Base-by-base conservation (phyloP, 2,329 filamentous ascomycete genomes). In the Lecanicillium sp. region DNA sequence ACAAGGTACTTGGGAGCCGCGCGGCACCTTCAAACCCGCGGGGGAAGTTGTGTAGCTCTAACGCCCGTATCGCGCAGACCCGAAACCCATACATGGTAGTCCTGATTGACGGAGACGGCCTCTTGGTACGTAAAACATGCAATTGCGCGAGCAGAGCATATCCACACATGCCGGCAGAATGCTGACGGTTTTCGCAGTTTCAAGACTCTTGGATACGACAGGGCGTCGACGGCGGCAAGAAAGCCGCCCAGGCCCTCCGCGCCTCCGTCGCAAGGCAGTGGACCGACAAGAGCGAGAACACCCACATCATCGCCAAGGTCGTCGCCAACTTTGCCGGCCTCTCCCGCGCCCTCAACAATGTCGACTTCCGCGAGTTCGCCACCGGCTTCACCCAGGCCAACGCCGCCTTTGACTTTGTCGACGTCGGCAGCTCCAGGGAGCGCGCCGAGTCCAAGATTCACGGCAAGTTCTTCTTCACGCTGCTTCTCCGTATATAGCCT, bases 61-160 rank as follows among this genome's bases (percentile, higher is more conserved):
- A 49, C 47, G 33, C 4, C 44, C 51, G 38, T 35, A 40, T 44
- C n/a, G 44, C 52, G 40, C 56, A 80, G 74, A 72, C 69, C 50
- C 69, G 66, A 42, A 82, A 81, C 61, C 70, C 75, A 33, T 84
- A 84, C 60, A 68, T 83, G 56, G 62, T 78, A 54, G 71, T 82
- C 32, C 59, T 83, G 54, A 75, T 85, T 55, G 81, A 84, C 60
- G 81, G 80, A 30, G 75, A 85, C 60, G 77, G 78, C 37, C 69
- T 83, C 50, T 66, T 83, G 61, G 80, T 83, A 56, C 46, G 58
- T 30, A n/a, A n/a, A n/a, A n/a, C n/a, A n/a, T n/a, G 43, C 36
- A 48, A 35, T 45, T 19, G 42, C 30, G 24, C 8, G 36, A 6
- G 12, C 20, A 30, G 21, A 37, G 14, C 24, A 12, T 35, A 17